A percentile compares a stretch with the other conserved stretches of the same genome.
Evolutionary conservation across 495 filamentous ascomycete species (phyloP).

Genomic region (Cercophora newfieldiana): DNA sequence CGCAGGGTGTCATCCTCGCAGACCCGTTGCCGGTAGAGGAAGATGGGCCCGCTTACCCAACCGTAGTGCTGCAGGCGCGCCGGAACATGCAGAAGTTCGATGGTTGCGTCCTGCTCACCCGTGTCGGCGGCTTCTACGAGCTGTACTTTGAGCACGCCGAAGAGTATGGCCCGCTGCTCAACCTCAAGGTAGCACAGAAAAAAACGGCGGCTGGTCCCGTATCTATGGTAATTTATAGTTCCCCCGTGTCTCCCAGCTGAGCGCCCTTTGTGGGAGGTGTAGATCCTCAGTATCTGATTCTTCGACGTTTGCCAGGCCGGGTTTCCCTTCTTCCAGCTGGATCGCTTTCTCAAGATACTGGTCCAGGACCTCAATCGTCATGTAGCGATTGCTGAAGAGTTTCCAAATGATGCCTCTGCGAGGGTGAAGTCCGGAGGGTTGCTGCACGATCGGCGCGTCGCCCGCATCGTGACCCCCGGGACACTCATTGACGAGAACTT

Average conservation of each 20-base stretch:
- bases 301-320: constrained; percentile 61
- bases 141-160: constrained; percentile 94
- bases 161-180: constrained; percentile 80
- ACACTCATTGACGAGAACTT: constrained; percentile 98
- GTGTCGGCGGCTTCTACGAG: constrained; percentile 95
- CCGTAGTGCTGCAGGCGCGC: constrained; percentile 83
- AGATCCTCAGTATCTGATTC: constrained; percentile 32
- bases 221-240: constrained; percentile 62
- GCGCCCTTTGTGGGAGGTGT: not conserved
- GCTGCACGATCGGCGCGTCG: constrained; percentile 78
- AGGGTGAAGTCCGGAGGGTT: constrained; percentile 72
- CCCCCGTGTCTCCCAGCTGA: constrained; percentile 6
- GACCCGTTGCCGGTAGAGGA: constrained; percentile 36
- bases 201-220: constrained; percentile 72
- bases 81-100: constrained; percentile 88
- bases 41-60: constrained; percentile 68
- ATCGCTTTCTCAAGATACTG: constrained; percentile 86
- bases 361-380: constrained; percentile 87
- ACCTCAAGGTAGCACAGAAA: constrained; percentile 82
- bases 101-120: constrained; percentile 84
- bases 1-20: constrained; percentile 55
- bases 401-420: constrained; percentile 64
- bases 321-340: constrained; percentile 89
- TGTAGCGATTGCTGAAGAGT: constrained; percentile 94
- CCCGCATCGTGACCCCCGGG: constrained; percentile 87